Conservation (phyloP, 257 asterid genomes). For the Rubia yunnanensis region DNA sequence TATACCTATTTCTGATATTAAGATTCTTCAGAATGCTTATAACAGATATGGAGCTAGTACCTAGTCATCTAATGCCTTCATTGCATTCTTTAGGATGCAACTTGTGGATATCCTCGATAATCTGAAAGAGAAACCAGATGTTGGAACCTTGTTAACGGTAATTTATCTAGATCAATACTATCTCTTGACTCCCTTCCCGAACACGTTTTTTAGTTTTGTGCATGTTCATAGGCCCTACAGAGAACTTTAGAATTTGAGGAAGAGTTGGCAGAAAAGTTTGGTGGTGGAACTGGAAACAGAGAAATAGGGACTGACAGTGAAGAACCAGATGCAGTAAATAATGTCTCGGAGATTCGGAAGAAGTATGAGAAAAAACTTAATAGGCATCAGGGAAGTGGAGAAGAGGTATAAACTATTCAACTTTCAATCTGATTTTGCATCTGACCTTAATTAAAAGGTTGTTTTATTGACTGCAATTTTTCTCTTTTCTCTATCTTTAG, state of each 20-base stretch:
- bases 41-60: background rate
- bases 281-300: conserved; percentile 64
- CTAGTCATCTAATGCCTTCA: background rate
- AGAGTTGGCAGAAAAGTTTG: conserved; percentile 95
- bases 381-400: conserved; percentile 65
- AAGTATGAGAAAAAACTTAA: conserved; percentile 94
- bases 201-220: too few species aligned
- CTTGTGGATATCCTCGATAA: conserved; percentile 79
- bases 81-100: conserved; percentile 35
- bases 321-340: conserved; percentile 51
- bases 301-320: conserved; percentile 55
- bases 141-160: conserved; percentile 73
- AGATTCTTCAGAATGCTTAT: background rate
- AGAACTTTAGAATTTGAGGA: conserved; percentile 98
- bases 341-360: conserved; percentile 79
- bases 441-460: background rate
- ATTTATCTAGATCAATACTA: conserved; percentile 10
- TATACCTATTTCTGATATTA: conserved; percentile 5
- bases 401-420: conserved; percentile 44
- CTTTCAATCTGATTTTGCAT: conserved; percentile 16
- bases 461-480: conserved; percentile 13
- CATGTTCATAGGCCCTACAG: conserved; percentile 63
- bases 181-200: too few species aligned
- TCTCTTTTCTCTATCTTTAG: conserved; percentile 28
- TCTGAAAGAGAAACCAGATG: conserved; percentile 96